Percentiles rank a stretch among this genome's conserved stretches.
phyloP scores from a whole-genome alignment of 2,329 filamentous ascomycete species.

The Colletotrichum zoysiae region DNA sequence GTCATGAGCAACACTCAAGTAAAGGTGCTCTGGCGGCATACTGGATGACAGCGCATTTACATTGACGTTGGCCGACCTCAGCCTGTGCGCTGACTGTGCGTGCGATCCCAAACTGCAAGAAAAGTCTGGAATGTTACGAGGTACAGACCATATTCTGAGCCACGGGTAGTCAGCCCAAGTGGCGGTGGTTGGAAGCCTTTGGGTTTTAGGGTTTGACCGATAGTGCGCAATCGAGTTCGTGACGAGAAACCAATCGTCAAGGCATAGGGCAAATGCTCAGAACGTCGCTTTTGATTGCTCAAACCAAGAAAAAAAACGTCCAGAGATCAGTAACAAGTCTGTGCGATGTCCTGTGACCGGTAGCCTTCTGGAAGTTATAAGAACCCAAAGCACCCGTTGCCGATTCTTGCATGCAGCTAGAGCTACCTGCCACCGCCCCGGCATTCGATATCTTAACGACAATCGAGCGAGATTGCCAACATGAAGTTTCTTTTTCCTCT shows the following conservation, averaged over 20 bases:
- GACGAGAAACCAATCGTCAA: not conserved
- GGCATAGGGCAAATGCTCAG: not conserved
- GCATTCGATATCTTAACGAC: not conserved
- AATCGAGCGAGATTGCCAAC: not conserved
- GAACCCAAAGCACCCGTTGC: not conserved
- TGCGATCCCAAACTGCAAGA: not conserved
- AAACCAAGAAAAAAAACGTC: not conserved
- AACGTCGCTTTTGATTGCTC: not conserved
- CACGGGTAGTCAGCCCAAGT: not conserved
- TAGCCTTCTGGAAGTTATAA: not conserved
- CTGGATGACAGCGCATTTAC: not conserved
- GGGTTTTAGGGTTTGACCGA: not conserved
- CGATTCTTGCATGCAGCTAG: not conserved
- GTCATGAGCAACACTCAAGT: not conserved
- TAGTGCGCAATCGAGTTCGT: not conserved
- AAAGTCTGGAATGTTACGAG: not conserved
- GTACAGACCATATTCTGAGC: no score
- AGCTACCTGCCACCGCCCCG: not conserved
- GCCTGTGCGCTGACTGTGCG: constrained; percentile 10
- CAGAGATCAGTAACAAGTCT: not conserved
- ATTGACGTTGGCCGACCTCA: not conserved
- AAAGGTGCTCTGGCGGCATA: not conserved
- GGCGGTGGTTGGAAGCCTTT: not conserved
- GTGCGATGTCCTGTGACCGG: not conserved
- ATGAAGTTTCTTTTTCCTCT: not conserved